Evolutionary conservation across 306 rosid species (phyloP), one percentile per base, ranked within the genome.

Genomic region (Aeschynomene evenia): DNA sequence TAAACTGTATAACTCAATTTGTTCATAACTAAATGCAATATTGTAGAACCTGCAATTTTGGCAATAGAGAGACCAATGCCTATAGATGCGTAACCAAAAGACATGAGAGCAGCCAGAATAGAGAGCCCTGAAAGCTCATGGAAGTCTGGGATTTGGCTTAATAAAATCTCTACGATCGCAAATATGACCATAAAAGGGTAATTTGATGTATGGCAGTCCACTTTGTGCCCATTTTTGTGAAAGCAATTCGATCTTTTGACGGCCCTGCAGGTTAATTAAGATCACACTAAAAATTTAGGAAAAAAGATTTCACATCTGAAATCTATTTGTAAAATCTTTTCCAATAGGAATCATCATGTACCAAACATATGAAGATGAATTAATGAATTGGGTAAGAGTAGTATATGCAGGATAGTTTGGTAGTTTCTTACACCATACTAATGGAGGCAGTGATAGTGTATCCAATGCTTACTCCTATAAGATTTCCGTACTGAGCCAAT

Each of bases 381-480:
- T 7, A 8, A 20, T 4, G 52, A 51, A 29, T 61, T 3, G 48
- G 40, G 28, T 49, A 20, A 49, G 29, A 42, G 0, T 0, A 29
- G 18, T 22, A n/a, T n/a, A n/a, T n/a, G n/a, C n/a, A 29, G 19
- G 42, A 60, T 29, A 14, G n/a, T 19, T 26, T 18, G 11, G 19
- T 45, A 63, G 23, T 21, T 45, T 45, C 84, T 79, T 83, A 83
- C 87, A 68, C 80, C 87, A 79, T 76, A 63, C 87, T 83, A 20
- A 72, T 76, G 68, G 87, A 26, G 19, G 75, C 77, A n/a, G 87
- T 68, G 49, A 83, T 40, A 19, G 60, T 57, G 74, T 72, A 83
- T 36, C 82, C 82, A 67, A 79, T 63, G 74, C 20, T 1, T 40
- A 2, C 0, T 50, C 84, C 82, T 0, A 79, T 8, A 4, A 79